These are phyloP conservation scores for Bryoerythrophyllum caledonicum DNA, from an alignment of 225 moss, liverwort and hornwort genomes.

Conservation along the genomic window DNA sequence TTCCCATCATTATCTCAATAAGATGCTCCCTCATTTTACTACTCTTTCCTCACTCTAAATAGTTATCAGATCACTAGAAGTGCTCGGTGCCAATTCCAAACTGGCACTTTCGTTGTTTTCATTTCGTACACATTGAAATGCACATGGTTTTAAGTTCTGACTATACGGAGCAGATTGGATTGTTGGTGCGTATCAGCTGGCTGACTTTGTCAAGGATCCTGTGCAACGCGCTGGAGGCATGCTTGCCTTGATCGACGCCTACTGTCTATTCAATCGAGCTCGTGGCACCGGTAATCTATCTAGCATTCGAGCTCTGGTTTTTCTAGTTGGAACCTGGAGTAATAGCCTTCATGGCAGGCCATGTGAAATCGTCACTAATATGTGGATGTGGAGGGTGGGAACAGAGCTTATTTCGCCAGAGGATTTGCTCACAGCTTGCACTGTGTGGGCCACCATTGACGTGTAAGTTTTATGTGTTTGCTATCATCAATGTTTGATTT, in stretches of 20 bases:
- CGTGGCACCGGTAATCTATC: slow-evolving; percentile 78
- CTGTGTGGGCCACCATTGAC: slow-evolving; percentile 87
- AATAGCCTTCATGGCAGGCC: background rate
- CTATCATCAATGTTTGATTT: slow-evolving; percentile 1
- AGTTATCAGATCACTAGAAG: too few species aligned
- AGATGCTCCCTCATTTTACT: background rate
- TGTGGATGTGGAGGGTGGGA: slow-evolving; percentile 28
- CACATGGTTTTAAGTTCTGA: slow-evolving; percentile 39
- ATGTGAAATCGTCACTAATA: slow-evolving; percentile 9
- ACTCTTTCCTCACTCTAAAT: too few species aligned
- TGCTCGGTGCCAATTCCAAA: too few species aligned
- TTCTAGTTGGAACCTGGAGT: background rate
- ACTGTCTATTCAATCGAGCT: slow-evolving; percentile 95
- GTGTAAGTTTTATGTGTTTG: slow-evolving; percentile 58
- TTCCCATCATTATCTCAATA: slow-evolving; percentile 21
- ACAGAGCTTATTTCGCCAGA: slow-evolving; percentile 95
- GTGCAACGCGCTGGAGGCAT: slow-evolving; percentile 91
- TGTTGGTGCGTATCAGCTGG: slow-evolving; percentile 78
- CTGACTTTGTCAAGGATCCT: slow-evolving; percentile 94
- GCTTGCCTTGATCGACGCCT: slow-evolving; percentile 94
- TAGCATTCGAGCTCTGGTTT: background rate
- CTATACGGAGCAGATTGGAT: slow-evolving; percentile 52
- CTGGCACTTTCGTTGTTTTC: background rate
- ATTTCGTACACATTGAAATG: background rate
- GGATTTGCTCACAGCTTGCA: slow-evolving; percentile 94